phyloP scores from a whole-genome alignment of 495 filamentous ascomycete genomes.

The Cercophora scortea region DNA sequence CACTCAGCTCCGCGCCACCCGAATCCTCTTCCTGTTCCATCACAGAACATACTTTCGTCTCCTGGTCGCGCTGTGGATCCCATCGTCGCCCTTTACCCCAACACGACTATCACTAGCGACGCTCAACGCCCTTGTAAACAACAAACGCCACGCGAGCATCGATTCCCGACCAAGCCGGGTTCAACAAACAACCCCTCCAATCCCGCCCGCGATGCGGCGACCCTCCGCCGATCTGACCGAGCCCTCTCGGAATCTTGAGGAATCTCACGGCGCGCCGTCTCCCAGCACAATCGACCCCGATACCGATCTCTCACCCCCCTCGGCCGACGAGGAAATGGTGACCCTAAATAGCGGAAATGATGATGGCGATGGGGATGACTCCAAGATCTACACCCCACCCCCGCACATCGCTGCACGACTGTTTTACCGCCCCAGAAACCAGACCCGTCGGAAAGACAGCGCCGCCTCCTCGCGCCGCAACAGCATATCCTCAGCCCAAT shows the following conservation, averaged over 20 bases:
- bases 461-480: constrained; percentile 81
- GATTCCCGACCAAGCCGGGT: too few species aligned
- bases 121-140: neutral
- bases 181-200: too few species aligned
- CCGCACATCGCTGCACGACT: constrained; percentile 74
- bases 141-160: neutral
- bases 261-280: constrained; percentile 31
- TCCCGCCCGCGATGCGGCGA: constrained; percentile 28
- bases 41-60: too few species aligned
- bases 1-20: too few species aligned
- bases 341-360: constrained; percentile 12
- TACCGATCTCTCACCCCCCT: constrained; percentile 25
- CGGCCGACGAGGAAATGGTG: constrained; percentile 28
- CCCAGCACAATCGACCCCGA: constrained; percentile 21
- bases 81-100: too few species aligned
- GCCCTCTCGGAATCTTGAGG: constrained; percentile 36
- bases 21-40: too few species aligned
- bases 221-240: constrained; percentile 36
- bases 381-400: constrained; percentile 55
- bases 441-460: constrained; percentile 69
- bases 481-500: constrained; percentile 82
- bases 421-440: constrained; percentile 62
- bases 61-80: too few species aligned
- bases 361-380: constrained; percentile 17
- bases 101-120: too few species aligned